phyloP scores from a whole-genome alignment of 805 yeast genomes.

The Lipomyces japonicus region DNA sequence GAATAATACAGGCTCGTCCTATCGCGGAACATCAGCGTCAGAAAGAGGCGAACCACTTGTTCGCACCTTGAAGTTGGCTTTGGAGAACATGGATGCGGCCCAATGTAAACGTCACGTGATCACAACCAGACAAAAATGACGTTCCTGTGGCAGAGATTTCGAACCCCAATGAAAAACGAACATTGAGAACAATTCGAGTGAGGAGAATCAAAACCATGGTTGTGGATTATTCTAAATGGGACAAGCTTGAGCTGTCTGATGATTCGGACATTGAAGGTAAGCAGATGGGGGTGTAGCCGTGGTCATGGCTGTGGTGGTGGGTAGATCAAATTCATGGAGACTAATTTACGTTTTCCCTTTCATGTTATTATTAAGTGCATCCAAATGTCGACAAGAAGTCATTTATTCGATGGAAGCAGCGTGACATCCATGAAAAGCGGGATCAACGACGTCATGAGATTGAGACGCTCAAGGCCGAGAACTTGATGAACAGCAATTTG shows the following conservation, averaged over 20 bases:
- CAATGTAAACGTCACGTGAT: not conserved
- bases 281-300: not conserved
- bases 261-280: slow-evolving; percentile 82
- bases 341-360: slow-evolving; percentile 1
- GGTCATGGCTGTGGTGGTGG: not conserved
- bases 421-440: slow-evolving; percentile 93
- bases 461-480: slow-evolving; percentile 67
- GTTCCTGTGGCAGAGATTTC: no score
- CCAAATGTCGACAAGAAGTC: slow-evolving; percentile 95
- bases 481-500: slow-evolving; percentile 73
- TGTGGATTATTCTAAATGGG: slow-evolving; percentile 97
- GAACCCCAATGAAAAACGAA: no score
- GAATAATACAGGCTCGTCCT: slow-evolving; percentile 88
- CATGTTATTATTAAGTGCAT: slow-evolving; percentile 53
- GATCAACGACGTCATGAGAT: slow-evolving; percentile 74
- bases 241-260: slow-evolving; percentile 89
- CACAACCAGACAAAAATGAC: no score
- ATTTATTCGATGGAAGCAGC: slow-evolving; percentile 93
- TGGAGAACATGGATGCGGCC: no score
- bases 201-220: slow-evolving; percentile 62
- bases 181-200: no score
- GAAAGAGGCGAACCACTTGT: no score
- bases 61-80: no score
- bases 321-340: not conserved
- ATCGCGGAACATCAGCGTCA: slow-evolving; percentile 82